Conservation (phyloP, 345 rosid genomes). For the Hibiscus syriacus region DNA sequence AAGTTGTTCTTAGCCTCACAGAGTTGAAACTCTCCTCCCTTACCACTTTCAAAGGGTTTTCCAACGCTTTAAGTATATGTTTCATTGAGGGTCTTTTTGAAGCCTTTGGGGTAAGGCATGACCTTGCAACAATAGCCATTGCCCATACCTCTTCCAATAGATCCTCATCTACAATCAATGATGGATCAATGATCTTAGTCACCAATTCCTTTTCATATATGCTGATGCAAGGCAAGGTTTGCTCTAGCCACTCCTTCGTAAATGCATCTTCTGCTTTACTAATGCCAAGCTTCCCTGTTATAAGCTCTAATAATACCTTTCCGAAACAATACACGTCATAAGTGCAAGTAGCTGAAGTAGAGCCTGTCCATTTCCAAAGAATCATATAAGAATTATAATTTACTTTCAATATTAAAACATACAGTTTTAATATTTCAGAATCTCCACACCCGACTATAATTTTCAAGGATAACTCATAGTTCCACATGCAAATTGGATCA, state of each 20-base stretch:
- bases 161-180: constrained; percentile 80
- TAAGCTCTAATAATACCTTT: constrained; percentile 72
- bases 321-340: constrained; percentile 91
- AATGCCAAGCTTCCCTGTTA: constrained; percentile 90
- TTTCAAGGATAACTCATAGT: too few species aligned
- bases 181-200: constrained; percentile 71
- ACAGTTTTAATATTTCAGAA: too few species aligned
- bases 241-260: constrained; percentile 49
- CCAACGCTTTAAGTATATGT: constrained; percentile 80
- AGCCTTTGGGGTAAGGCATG: constrained; percentile 86
- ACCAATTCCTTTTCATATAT: constrained; percentile 63
- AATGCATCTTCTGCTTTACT: constrained; percentile 53
- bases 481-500: too few species aligned
- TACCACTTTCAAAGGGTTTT: constrained; percentile 85
- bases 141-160: constrained; percentile 98
- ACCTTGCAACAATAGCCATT: constrained; percentile 83
- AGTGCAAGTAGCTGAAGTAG: constrained; percentile 41
- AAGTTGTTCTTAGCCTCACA: constrained; percentile 55
- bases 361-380: constrained; percentile 34
- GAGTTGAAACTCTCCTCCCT: constrained; percentile 62
- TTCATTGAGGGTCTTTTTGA: constrained; percentile 71
- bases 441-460: too few species aligned
- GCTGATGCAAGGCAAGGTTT: constrained; percentile 50
- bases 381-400: constrained; percentile 9
- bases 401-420: too few species aligned